Percentiles rank a stretch among this genome's conserved stretches.
Evolutionary conservation across 2,329 filamentous ascomycete genomes (phyloP).

Genomic region (Claviceps spartinae): DNA sequence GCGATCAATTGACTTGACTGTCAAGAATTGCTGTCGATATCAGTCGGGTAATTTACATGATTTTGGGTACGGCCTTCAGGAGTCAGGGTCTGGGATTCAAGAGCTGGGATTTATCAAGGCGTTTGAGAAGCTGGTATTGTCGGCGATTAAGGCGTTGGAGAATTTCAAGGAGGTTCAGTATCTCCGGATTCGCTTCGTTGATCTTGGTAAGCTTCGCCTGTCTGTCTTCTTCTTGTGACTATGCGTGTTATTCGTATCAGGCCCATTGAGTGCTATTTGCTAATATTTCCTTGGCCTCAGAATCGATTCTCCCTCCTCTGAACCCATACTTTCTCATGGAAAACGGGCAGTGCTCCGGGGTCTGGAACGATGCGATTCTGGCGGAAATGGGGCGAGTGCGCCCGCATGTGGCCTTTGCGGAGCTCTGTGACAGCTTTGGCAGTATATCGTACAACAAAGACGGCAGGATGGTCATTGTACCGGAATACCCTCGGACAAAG

Average conservation of each 20-base stretch:
- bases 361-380: conserved; percentile 60
- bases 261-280: not conserved
- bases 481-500: conserved; percentile 38
- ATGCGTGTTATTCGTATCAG: not conserved
- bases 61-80: conserved; percentile 10
- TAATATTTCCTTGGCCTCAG: conserved; percentile 21
- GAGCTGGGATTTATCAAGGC: conserved; percentile 59
- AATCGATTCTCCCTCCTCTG: conserved; percentile 54
- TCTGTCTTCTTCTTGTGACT: not conserved
- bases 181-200: conserved; percentile 60
- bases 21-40: conserved; percentile 60
- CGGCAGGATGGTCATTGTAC: conserved; percentile 41
- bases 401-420: conserved; percentile 43
- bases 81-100: conserved; percentile 50
- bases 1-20: conserved; percentile 55
- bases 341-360: conserved; percentile 47
- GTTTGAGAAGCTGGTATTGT: conserved; percentile 55
- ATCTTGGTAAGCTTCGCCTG: conserved; percentile 39
- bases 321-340: conserved; percentile 60
- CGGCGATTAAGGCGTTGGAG: conserved; percentile 46
- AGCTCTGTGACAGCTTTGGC: conserved; percentile 51
- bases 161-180: conserved; percentile 46
- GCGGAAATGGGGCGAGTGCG: conserved; percentile 44
- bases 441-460: conserved; percentile 46
- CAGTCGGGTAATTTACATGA: conserved; percentile 39